These are phyloP conservation scores for Porcisia hertigi DNA, from an alignment of 208 protist genomes.

Conservation along the genomic window DNA sequence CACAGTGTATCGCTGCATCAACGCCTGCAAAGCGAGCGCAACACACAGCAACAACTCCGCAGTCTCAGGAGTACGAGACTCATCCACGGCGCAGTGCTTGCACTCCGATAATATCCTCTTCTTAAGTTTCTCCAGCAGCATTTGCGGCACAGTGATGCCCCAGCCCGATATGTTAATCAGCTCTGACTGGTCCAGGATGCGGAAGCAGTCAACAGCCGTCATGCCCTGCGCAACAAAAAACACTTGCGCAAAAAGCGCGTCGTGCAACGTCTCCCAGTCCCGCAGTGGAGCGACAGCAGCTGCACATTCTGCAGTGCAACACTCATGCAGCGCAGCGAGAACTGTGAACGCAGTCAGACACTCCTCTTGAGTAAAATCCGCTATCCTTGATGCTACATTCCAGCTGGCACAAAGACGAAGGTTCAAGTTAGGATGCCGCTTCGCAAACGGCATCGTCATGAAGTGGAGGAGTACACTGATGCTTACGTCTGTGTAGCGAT, in stretches of 20 bases:
- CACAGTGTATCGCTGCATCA: slow-evolving; percentile 43
- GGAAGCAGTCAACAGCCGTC: slow-evolving; percentile 41
- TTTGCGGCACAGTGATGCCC: slow-evolving; percentile 38
- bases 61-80: not conserved
- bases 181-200: slow-evolving; percentile 55
- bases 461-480: slow-evolving; percentile 27
- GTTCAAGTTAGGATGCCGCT: slow-evolving; percentile 3
- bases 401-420: slow-evolving; percentile 20
- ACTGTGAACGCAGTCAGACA: slow-evolving; percentile 27
- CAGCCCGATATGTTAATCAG: slow-evolving; percentile 50
- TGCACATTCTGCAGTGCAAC: slow-evolving; percentile 14
- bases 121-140: slow-evolving; percentile 56
- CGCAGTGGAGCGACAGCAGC: slow-evolving; percentile 1
- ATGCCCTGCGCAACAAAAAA: slow-evolving; percentile 38
- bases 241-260: slow-evolving; percentile 61
- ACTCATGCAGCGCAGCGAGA: slow-evolving; percentile 17
- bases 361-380: slow-evolving; percentile 28
- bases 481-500: slow-evolving; percentile 21
- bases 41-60: slow-evolving; percentile 24
- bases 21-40: slow-evolving; percentile 30
- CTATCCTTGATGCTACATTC: slow-evolving; percentile 15
- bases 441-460: slow-evolving; percentile 29
- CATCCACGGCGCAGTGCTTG: slow-evolving; percentile 3
- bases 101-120: slow-evolving; percentile 35
- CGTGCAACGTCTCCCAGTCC: slow-evolving; percentile 46